Base-by-base conservation (phyloP, 768 basidiomycete genomes). In the Mycena pura region DNA sequence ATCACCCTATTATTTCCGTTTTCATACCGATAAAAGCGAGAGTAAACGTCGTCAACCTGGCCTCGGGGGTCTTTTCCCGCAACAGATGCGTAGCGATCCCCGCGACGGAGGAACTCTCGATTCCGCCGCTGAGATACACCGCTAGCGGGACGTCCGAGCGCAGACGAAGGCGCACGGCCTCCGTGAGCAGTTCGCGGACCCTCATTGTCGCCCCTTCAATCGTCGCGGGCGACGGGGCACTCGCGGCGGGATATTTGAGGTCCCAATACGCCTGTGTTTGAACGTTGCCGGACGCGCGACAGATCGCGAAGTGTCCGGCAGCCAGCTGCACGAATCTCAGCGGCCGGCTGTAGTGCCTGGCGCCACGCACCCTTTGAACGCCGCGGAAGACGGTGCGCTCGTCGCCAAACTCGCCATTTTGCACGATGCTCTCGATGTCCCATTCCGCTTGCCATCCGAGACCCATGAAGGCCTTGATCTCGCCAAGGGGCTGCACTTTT, bases 401-500 rank as follows among this genome's bases (percentile, higher is more conserved):
- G n/a, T n/a, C n/a, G n/a, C n/a, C n/a, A n/a, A n/a, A n/a, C n/a
- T n/a, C n/a, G n/a, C n/a, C n/a, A n/a, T n/a, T n/a, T n/a, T n/a
- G n/a, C n/a, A n/a, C n/a, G n/a, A n/a, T n/a, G n/a, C n/a, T n/a
- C n/a, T n/a, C n/a, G n/a, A n/a, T n/a, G n/a, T n/a, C 43, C 62
- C 62, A 63, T 45, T 60, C 47, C 10, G 62, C 57, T 27, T 59
- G 29, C 62, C 62, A 63, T 41, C 62, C 62, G 17, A 63, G 22
- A n/a, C 47, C 48, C 17, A 47, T 45, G 21, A 63, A 39, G 8
- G 62, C 62, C 39, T 63, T 63, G 46, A 63, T 59, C 36, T 63
- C 62, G 36, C 62, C 59, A 22, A 9, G 31, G 55, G 9, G 40
- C 50, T 56, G 52, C 56, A n/a, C n/a, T n/a, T n/a, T n/a, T n/a